phyloP scores from a whole-genome alignment of 257 asterid species.

The Salvia miltiorrhiza region DNA sequence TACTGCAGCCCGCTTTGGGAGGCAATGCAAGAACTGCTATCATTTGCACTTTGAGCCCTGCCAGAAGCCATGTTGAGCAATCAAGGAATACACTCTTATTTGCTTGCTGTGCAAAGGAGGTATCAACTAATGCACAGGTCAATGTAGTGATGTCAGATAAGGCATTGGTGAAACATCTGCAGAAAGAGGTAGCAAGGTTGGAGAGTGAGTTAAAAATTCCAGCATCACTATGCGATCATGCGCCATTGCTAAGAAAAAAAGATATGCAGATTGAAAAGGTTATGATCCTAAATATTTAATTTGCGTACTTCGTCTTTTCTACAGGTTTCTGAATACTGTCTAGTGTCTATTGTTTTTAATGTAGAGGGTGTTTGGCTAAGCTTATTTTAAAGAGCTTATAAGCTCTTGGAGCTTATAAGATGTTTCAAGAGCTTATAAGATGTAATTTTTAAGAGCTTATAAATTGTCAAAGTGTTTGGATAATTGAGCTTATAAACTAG shows the following conservation, averaged over 20 bases:
- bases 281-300: not conserved
- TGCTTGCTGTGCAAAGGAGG: slow-evolving; percentile 97
- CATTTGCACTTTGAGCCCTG: slow-evolving; percentile 83
- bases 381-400: too few species aligned
- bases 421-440: too few species aligned
- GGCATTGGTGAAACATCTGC: slow-evolving; percentile 97
- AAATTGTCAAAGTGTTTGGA: too few species aligned
- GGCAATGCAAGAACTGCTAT: slow-evolving; percentile 97
- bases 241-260: slow-evolving; percentile 68
- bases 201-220: slow-evolving; percentile 88
- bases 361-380: too few species aligned
- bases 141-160: slow-evolving; percentile 98
- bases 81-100: slow-evolving; percentile 93
- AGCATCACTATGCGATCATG: slow-evolving; percentile 68
- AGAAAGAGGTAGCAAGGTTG: slow-evolving; percentile 93
- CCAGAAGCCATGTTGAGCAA: slow-evolving; percentile 94
- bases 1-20: slow-evolving; percentile 93
- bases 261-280: slow-evolving; percentile 92
- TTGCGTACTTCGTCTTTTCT: not conserved
- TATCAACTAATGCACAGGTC: slow-evolving; percentile 94
- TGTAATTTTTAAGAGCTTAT: too few species aligned
- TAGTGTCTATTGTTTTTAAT: not conserved
- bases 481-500: too few species aligned
- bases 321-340: not conserved
- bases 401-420: too few species aligned